Conservation (phyloP, 202 grass and related monocot species). For the Musa balbisiana region DNA sequence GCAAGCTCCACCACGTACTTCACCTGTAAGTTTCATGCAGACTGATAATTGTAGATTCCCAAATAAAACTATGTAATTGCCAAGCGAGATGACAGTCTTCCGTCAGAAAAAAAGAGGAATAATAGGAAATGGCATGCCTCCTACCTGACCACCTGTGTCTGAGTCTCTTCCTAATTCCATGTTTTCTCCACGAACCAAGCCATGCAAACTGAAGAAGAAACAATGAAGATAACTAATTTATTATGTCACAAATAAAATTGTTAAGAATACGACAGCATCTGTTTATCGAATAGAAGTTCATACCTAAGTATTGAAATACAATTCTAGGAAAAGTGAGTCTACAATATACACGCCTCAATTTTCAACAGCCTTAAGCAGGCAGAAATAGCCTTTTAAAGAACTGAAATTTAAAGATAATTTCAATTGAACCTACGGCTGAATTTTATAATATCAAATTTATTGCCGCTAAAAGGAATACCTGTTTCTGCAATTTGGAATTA, state of each 20-base stretch:
- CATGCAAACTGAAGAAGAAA: constrained; percentile 56
- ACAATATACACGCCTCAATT: background rate
- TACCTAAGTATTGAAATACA: background rate
- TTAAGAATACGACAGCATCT: background rate
- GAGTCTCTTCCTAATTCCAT: constrained; percentile 98
- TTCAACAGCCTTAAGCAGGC: background rate
- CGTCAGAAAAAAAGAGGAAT: background rate
- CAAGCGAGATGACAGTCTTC: background rate
- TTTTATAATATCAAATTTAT: too few relatives aligned
- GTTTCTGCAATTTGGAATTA: too few relatives aligned
- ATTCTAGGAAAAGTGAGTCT: background rate
- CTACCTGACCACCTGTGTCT: constrained; percentile 94
- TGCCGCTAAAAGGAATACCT: too few relatives aligned
- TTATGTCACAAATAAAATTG: background rate
- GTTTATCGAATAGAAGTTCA: background rate
- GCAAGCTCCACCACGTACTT: constrained; percentile 95
- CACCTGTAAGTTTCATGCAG: constrained; percentile 36
- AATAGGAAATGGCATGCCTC: background rate
- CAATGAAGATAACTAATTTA: background rate
- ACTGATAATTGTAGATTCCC: background rate
- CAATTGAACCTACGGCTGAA: too few relatives aligned
- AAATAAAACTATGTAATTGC: background rate
- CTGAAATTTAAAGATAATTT: too few relatives aligned
- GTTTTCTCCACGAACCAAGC: constrained; percentile 89
- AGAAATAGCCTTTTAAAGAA: background rate